Conservation (phyloP, 148 eudicot genomes). For the Euryodendron excelsum region DNA sequence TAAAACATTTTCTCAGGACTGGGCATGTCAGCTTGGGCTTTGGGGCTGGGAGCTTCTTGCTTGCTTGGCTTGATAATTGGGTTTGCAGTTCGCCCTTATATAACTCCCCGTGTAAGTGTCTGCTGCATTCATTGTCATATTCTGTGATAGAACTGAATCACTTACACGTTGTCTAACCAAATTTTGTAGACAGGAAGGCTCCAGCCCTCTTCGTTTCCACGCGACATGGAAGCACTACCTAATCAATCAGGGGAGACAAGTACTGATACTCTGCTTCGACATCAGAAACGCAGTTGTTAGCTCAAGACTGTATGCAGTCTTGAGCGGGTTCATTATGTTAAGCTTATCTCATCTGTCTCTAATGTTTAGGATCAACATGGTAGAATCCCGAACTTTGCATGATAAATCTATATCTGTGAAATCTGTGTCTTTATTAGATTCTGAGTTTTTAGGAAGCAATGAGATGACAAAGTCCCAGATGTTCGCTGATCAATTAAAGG, state of each 20-base stretch:
- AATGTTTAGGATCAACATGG: constrained; percentile 33
- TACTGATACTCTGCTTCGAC: constrained; percentile 57
- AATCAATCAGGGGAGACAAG: constrained; percentile 63
- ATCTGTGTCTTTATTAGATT: constrained; percentile 49
- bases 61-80: constrained; percentile 51
- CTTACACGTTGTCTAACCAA: constrained; percentile 33
- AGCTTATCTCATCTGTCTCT: constrained; percentile 45
- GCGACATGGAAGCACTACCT: constrained; percentile 66
- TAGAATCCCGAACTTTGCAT: constrained; percentile 24
- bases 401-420: too few species aligned
- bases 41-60: constrained; percentile 43
- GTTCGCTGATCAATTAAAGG: constrained; percentile 42
- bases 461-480: constrained; percentile 23
- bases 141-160: not conserved
- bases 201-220: constrained; percentile 32
- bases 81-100: constrained; percentile 55
- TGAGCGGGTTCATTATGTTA: constrained; percentile 28
- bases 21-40: constrained; percentile 29
- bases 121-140: not conserved
- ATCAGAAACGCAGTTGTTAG: constrained; percentile 76
- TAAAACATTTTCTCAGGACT: constrained; percentile 27
- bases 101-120: constrained; percentile 52
- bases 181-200: constrained; percentile 65
- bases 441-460: constrained; percentile 26
- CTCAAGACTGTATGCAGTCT: constrained; percentile 19